Evolutionary conservation across 2,329 filamentous ascomycete species (phyloP).

Genomic region (Cordyceps militaris): DNA sequence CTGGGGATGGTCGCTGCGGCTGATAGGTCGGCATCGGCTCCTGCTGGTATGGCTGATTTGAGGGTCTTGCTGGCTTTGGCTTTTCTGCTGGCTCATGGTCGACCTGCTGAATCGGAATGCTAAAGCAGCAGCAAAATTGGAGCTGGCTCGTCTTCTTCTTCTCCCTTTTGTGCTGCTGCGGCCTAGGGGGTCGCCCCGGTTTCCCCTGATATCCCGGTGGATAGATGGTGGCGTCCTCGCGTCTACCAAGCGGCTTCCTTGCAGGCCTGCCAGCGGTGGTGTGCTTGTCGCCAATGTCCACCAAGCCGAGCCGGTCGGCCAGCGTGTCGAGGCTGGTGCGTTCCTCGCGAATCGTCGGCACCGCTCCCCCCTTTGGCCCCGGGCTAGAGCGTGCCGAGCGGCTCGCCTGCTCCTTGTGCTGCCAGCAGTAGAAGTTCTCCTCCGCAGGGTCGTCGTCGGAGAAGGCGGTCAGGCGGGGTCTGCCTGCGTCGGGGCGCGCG

Average conservation of each 20-base stretch:
- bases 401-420: conserved; percentile 82
- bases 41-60: conserved; percentile 14
- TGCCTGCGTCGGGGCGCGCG: conserved; percentile 20
- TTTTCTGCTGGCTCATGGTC: conserved; percentile 19
- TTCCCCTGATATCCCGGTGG: neutral
- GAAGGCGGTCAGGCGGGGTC: neutral
- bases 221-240: neutral
- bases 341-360: conserved; percentile 51
- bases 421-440: conserved; percentile 78
- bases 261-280: conserved; percentile 16
- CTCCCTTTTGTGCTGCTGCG: conserved; percentile 20
- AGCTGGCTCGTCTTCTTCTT: conserved; percentile 23
- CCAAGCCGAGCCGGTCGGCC: conserved; percentile 67
- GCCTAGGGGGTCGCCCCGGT: neutral
- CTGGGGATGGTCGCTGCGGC: conserved; percentile 17
- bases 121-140: conserved; percentile 47
- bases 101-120: conserved; percentile 38
- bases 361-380: conserved; percentile 31
- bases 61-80: conserved; percentile 7
- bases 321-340: conserved; percentile 82
- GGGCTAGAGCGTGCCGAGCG: conserved; percentile 39
- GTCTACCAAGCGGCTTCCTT: neutral
- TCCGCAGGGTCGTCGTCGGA: conserved; percentile 42
- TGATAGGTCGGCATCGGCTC: conserved; percentile 18
- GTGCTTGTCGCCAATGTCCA: conserved; percentile 52